Percentiles rank a stretch among this genome's conserved stretches.
These are phyloP conservation scores for Glycine soja DNA, from an alignment of 306 rosid genomes.

Conservation along the genomic window DNA sequence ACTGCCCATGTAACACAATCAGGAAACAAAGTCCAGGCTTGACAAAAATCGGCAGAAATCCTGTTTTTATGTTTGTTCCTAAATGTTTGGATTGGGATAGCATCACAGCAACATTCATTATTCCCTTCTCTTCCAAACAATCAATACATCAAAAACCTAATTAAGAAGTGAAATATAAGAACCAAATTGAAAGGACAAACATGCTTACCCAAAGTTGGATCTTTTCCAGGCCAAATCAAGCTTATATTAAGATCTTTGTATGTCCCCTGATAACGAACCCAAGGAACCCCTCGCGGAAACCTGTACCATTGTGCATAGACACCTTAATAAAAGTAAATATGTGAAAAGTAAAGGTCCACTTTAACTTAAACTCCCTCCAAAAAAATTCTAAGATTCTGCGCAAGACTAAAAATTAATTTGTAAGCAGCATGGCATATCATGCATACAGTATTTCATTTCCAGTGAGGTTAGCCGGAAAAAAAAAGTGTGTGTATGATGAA, in stretches of 20 bases:
- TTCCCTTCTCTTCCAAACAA: background rate
- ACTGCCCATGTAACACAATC: conserved; percentile 25
- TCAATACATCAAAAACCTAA: background rate
- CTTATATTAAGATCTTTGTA: conserved; percentile 74
- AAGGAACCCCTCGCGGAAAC: conserved; percentile 83
- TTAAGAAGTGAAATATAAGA: background rate
- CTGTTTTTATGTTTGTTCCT: conserved; percentile 8
- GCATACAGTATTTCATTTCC: background rate
- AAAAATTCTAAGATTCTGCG: background rate
- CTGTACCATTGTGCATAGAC: conserved; percentile 53
- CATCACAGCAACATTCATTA: conserved; percentile 20
- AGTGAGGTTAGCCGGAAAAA: background rate
- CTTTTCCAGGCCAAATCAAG: conserved; percentile 95
- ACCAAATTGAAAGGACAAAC: conserved; percentile 17
- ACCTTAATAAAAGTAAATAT: conserved; percentile 35
- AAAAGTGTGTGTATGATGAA: background rate
- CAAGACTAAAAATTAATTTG: background rate
- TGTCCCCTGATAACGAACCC: conserved; percentile 80
- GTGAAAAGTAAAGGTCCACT: background rate
- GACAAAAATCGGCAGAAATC: conserved; percentile 12
- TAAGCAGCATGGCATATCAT: background rate
- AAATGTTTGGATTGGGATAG: background rate
- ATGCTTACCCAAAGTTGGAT: conserved; percentile 67
- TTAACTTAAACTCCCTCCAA: background rate
- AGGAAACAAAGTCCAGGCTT: conserved; percentile 4